These are phyloP conservation scores for Saposhnikovia divaricata DNA, from an alignment of 129 eudicot species.

Conservation along the genomic window DNA sequence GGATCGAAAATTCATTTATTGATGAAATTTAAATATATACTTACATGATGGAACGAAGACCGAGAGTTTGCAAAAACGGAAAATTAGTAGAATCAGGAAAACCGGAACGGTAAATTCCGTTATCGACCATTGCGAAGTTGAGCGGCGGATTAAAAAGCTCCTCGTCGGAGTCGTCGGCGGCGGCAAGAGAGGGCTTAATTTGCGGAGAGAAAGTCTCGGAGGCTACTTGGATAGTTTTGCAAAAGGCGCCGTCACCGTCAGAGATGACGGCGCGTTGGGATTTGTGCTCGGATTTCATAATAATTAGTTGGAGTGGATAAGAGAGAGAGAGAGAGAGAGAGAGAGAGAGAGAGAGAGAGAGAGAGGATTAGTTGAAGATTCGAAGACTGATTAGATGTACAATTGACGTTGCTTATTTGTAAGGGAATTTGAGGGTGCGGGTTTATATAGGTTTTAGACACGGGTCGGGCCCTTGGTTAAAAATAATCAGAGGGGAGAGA, in stretches of 20 bases:
- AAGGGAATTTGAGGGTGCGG: not conserved
- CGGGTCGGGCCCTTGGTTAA: not conserved
- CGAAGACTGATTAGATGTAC: not conserved
- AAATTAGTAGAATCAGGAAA: slow-evolving; percentile 70
- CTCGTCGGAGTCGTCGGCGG: slow-evolving; percentile 29
- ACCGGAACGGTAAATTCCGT: slow-evolving; percentile 78
- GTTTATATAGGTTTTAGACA: not conserved
- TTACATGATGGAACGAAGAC: slow-evolving; percentile 81
- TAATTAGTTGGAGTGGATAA: slow-evolving; percentile 1
- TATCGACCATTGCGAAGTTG: slow-evolving; percentile 81
- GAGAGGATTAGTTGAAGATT: not conserved
- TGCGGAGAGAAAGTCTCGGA: slow-evolving; percentile 16
- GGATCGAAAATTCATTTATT: too few relatives aligned
- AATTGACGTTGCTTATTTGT: not conserved
- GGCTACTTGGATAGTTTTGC: slow-evolving; percentile 33
- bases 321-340: not conserved
- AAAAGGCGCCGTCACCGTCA: slow-evolving; percentile 15
- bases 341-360: not conserved
- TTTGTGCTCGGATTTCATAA: slow-evolving; percentile 32
- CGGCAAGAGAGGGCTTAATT: slow-evolving; percentile 7
- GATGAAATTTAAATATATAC: not conserved
- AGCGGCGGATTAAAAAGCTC: slow-evolving; percentile 61
- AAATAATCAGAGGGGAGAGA: too few relatives aligned
- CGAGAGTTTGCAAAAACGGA: slow-evolving; percentile 59
- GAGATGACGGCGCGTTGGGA: slow-evolving; percentile 11